Evolutionary conservation across 768 basidiomycete species (phyloP).

Genomic region (Pholiota conissans): DNA sequence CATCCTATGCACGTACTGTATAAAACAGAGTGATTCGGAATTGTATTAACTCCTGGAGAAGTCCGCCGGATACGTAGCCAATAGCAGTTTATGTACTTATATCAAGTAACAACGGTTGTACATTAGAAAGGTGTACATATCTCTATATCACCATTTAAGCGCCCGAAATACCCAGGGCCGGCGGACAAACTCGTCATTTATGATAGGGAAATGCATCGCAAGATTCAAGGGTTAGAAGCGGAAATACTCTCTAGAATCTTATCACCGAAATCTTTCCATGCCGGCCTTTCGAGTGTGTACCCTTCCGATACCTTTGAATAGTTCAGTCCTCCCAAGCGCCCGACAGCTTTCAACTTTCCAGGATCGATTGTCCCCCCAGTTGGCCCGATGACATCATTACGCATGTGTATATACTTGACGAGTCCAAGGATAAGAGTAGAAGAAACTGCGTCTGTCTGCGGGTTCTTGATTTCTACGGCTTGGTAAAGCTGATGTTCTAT

Average conservation of each 20-base stretch:
- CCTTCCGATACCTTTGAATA: slow-evolving; percentile 43
- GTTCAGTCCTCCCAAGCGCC: slow-evolving; percentile 52
- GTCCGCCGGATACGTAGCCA: too few species aligned
- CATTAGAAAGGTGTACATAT: too few species aligned
- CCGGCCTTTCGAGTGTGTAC: slow-evolving; percentile 58
- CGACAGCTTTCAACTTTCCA: slow-evolving; percentile 45
- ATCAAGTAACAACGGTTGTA: too few species aligned
- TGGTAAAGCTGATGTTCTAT: slow-evolving; percentile 26
- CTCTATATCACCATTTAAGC: too few species aligned
- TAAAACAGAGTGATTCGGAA: too few species aligned
- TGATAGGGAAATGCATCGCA: too few species aligned
- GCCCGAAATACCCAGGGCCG: too few species aligned
- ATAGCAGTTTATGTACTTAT: too few species aligned
- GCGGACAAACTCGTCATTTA: too few species aligned
- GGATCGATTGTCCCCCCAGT: slow-evolving; percentile 44
- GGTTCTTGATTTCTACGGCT: slow-evolving; percentile 40
- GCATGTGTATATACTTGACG: slow-evolving; percentile 57
- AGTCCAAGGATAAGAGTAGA: slow-evolving; percentile 50
- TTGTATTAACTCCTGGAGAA: too few species aligned
- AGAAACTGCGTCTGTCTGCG: slow-evolving; percentile 30
- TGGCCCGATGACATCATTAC: slow-evolving; percentile 47
- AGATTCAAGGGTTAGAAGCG: too few species aligned
- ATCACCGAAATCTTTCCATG: slow-evolving; percentile 46
- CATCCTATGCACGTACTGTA: too few species aligned
- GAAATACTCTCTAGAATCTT: slow-evolving; percentile 11